phyloP scores from a whole-genome alignment of 179 eudicot species.

The Carnegiea gigantea region DNA sequence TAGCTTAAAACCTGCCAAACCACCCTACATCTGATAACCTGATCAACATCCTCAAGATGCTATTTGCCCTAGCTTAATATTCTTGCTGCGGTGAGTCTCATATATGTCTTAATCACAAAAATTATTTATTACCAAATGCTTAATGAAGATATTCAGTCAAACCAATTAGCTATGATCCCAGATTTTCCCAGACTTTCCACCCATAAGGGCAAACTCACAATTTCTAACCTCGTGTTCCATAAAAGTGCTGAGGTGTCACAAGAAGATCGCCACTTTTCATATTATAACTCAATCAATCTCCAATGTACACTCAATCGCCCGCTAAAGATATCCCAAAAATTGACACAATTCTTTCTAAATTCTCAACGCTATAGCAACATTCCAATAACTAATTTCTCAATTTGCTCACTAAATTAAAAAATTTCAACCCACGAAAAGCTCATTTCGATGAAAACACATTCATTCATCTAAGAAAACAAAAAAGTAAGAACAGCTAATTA shows the following conservation, averaged over 20 bases:
- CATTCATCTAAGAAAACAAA: not conserved
- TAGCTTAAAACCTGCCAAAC: no score
- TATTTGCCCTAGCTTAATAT: no score
- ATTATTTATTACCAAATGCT: not conserved
- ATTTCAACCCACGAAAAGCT: not conserved
- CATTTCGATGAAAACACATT: not conserved
- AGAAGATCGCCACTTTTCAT: not conserved
- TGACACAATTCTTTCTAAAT: not conserved
- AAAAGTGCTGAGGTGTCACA: not conserved
- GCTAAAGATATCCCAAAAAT: not conserved
- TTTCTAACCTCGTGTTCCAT: not conserved
- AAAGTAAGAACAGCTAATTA: constrained; percentile 18
- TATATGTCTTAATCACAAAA: not conserved
- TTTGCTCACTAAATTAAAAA: not conserved
- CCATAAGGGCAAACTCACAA: not conserved
- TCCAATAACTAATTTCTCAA: not conserved
- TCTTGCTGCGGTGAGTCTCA: not conserved
- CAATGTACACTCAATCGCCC: not conserved
- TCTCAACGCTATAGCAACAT: not conserved
- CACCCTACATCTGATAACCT: no score
- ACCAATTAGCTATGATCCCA: not conserved
- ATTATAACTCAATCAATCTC: not conserved
- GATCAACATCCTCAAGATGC: no score
- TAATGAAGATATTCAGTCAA: not conserved
- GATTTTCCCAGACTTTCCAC: not conserved